Base-by-base conservation (phyloP, 2,329 filamentous ascomycete species). In the Fusarium compactum region DNA sequence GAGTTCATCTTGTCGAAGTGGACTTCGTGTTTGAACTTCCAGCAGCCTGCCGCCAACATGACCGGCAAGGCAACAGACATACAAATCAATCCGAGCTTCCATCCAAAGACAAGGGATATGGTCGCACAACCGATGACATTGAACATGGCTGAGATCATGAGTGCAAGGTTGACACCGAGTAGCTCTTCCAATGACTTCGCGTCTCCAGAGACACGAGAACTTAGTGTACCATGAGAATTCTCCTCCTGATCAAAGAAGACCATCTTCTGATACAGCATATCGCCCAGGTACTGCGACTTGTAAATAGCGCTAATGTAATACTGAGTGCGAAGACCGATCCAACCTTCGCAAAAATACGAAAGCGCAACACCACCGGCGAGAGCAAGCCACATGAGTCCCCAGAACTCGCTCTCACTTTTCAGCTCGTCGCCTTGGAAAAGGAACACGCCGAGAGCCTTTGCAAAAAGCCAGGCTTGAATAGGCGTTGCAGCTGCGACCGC, bases 1-100 rank as follows among this genome's bases (percentile, higher is more conserved):
- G 86, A 82, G 46, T 88, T 90, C 79, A 88, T 83, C 45, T 83
- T 78, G 46, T 90, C 87, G 40, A 90, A 89, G 52, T 87, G 82
- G 14, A 84, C 75, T 71, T 88, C 86, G 3, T 85, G 80, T 16
- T 82, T 78, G 34, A 87, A 77, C 60, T 76, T 77, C 73, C 76
- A 80, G 77, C 56, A 69, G 1, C 82, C 81, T 1, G 82, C 72
- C 2, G 60, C 65, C 3, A 82, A 47, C 59, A 81, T 76, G 5
- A 79, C 56, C 0, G 81, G 81, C 34, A 82, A 64, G 4, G 76
- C 78, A 2, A 78, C 75, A 51, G 75, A 81, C 50, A 79, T 79
- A 3, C 82, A 79, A 6, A 82, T 75, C 16, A 82, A 50, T 6
- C 76, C 78, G 3, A 82, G 74, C 47, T 82, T 81, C 80, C 80